Base-by-base conservation (phyloP, 129 eudicot species). In the Mikania micrantha region DNA sequence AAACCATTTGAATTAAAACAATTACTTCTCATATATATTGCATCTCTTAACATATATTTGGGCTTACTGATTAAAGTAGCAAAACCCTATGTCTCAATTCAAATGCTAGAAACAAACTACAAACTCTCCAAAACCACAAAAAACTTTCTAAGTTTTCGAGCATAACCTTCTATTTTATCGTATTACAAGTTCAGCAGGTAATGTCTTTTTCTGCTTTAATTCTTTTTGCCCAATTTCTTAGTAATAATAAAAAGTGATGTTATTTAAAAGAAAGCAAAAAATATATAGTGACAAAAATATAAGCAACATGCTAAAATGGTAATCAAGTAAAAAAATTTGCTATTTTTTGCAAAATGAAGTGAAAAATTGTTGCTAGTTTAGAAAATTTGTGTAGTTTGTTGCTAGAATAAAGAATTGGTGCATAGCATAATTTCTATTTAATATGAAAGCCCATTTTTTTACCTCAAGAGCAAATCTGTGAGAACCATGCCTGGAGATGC, bases 401-500 rank as follows among this genome's bases (percentile, higher is more conserved):
- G 50, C 50, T 44, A 44, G 50, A 44, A 44, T 3, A 44, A 44
- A 5, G 17, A 15, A 44, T 44, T 44, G 17, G 4, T 44, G 21
- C 8, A 5, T 15, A 49, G 4, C 5, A 49, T 21, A 20, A 4
- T 49, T 49, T 10, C 13, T 8, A 16, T 47, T 47, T 17, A n/a
- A n/a, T 16, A 6, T 5, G 6, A 47, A 47, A 4, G 3, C 0
- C 21, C 1, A 2, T 21, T 21, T 2, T 50, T 50, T 21, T 86
- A 93, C 98, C 98, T 93, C 63, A 93, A 74, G 25, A 93, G 85
- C 83, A 93, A 82, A 40, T 93, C 98, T 5, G 98, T 93, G 28
- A 93, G 84, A 52, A 93, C 96, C 98, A 93, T 93, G 75, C 98
- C 98, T 4, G 98, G 98, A 49, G 98, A 93, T 53, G 98, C 98